Percentiles rank a stretch among this genome's conserved stretches.
These are phyloP conservation scores for Stellera chamaejasme DNA, from an alignment of 345 rosid species.

Conservation along the genomic window DNA sequence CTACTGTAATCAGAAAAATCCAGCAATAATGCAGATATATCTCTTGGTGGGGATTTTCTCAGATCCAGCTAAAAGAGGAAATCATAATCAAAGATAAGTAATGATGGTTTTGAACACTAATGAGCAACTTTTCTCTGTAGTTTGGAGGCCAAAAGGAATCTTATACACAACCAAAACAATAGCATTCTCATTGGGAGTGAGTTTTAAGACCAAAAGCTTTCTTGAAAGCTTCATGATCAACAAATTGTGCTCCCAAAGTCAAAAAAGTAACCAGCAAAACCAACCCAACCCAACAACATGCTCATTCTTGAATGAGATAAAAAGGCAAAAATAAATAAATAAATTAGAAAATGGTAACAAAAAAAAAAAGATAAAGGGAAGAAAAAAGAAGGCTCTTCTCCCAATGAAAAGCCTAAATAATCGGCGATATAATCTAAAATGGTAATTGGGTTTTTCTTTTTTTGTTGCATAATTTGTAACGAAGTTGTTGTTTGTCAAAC, in stretches of 20 bases:
- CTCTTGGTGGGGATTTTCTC: not conserved
- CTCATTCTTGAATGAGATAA: conserved; percentile 15
- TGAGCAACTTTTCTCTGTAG: not conserved
- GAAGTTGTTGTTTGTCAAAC: too few relatives aligned
- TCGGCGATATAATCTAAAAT: not conserved
- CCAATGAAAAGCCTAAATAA: conserved; percentile 21
- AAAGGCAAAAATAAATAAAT: not conserved
- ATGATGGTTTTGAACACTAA: not conserved
- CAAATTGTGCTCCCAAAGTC: conserved; percentile 31
- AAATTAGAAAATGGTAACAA: not conserved
- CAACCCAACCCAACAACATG: conserved; percentile 32
- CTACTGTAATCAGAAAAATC: not conserved
- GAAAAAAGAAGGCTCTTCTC: conserved; percentile 22
- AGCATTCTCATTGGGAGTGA: conserved; percentile 16
- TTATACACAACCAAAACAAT: conserved; percentile 13
- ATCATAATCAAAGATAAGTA: too few relatives aligned
- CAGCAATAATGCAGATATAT: not conserved
- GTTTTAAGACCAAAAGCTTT: conserved; percentile 17
- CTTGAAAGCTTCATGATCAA: conserved; percentile 31
- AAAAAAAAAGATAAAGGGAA: conserved; percentile 12
- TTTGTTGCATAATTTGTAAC: conserved; percentile 5
- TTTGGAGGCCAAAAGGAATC: conserved; percentile 7
- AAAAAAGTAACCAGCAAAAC: conserved; percentile 31
- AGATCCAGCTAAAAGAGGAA: not conserved
- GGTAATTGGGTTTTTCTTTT: not conserved